phyloP scores from a whole-genome alignment of 495 filamentous ascomycete species.

The Bacidia gigantensis region DNA sequence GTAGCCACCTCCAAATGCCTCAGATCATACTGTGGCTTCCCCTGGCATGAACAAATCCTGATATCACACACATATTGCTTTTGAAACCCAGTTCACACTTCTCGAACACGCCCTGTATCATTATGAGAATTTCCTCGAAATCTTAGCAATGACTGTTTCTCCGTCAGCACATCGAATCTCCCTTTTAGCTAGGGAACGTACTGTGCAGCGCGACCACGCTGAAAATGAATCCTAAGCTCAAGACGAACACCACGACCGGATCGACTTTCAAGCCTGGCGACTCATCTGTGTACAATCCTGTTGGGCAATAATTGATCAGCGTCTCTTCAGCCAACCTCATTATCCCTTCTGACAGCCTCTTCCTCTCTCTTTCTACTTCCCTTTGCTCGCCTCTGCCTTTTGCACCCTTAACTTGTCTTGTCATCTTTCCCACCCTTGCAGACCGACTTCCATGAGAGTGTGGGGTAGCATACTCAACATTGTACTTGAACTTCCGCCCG shows the following conservation, averaged over 20 bases:
- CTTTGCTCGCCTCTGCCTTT: too few relatives aligned
- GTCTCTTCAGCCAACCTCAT: not conserved
- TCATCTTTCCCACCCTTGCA: too few relatives aligned
- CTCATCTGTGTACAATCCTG: conserved; percentile 95
- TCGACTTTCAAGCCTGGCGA: conserved; percentile 92
- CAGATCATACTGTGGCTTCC: not conserved
- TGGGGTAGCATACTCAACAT: conserved; percentile 65
- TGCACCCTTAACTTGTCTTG: too few relatives aligned
- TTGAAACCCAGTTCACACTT: too few relatives aligned
- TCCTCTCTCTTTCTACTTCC: not conserved
- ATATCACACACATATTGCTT: too few relatives aligned
- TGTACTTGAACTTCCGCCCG: conserved; percentile 89
- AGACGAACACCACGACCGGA: conserved; percentile 87
- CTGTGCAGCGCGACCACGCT: conserved; percentile 94
- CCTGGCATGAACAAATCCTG: too few relatives aligned
- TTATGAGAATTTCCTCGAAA: conserved; percentile 78
- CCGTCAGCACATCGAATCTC: not conserved
- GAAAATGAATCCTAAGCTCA: conserved; percentile 95
- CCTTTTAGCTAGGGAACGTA: conserved; percentile 33
- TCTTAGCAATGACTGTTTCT: conserved; percentile 78
- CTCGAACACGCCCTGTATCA: conserved; percentile 18
- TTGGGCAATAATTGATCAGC: not conserved
- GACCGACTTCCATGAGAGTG: too few relatives aligned
- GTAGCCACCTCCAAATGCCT: not conserved
- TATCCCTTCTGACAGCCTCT: not conserved